Evolutionary conservation across 2,329 filamentous ascomycete species (phyloP).

Genomic region (Zymoseptoria pseudotritici): DNA sequence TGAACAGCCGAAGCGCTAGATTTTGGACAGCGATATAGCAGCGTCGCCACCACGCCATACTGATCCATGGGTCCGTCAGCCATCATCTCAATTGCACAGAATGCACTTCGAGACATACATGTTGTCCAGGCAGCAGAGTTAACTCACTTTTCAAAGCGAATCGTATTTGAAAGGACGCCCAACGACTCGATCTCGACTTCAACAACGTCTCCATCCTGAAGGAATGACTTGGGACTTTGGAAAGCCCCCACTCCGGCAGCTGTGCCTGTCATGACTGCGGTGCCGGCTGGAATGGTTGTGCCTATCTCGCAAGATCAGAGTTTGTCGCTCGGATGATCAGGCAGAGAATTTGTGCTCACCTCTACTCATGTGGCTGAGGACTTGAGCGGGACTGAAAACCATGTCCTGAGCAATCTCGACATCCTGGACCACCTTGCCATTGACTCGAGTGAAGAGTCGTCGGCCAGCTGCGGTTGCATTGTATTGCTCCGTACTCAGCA

Average conservation of each 20-base stretch:
- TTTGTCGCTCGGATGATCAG: conserved; percentile 19
- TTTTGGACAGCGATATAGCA: not conserved
- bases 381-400: conserved; percentile 8
- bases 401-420: conserved; percentile 31
- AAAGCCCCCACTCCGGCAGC: conserved; percentile 28
- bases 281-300: conserved; percentile 24
- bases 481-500: conserved; percentile 38
- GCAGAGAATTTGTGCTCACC: conserved; percentile 31
- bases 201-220: conserved; percentile 19
- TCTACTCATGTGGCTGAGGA: conserved; percentile 33
- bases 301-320: not conserved
- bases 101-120: not conserved
- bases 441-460: conserved; percentile 40
- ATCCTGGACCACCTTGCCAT: conserved; percentile 40
- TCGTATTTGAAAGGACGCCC: not conserved
- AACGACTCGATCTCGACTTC: conserved; percentile 6
- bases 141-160: not conserved
- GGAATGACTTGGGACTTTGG: conserved; percentile 26
- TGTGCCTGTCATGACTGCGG: conserved; percentile 43
- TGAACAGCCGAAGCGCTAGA: not conserved
- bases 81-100: not conserved
- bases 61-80: not conserved
- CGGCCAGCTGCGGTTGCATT: conserved; percentile 34
- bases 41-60: not conserved
- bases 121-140: not conserved